phyloP scores from a whole-genome alignment of 1,139 yeast genomes.

The Wickerhamiella pararugosa region DNA sequence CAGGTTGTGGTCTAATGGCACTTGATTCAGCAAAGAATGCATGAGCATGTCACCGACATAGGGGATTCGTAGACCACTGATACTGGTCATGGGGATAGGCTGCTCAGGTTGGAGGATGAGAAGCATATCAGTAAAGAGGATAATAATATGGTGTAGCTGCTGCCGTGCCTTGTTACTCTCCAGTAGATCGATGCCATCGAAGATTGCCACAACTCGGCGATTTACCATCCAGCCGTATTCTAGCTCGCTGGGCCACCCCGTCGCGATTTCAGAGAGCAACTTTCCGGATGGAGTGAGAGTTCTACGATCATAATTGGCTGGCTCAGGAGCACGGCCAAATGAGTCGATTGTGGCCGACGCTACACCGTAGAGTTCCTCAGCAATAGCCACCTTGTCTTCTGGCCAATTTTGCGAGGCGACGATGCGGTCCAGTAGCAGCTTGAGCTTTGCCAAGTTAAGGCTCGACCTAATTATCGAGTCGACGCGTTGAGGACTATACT shows the following conservation, averaged over 20 bases:
- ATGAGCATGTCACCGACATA: constrained; percentile 65
- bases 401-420: constrained; percentile 23
- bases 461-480: constrained; percentile 61
- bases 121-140: constrained; percentile 67
- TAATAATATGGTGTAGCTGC: constrained; percentile 36
- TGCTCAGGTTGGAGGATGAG: constrained; percentile 38
- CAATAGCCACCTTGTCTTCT: constrained; percentile 22
- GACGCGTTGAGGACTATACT: constrained; percentile 42
- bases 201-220: constrained; percentile 71
- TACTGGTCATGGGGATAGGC: constrained; percentile 20
- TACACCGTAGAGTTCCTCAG: constrained; percentile 35
- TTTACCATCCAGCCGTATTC: constrained; percentile 73
- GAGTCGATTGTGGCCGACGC: constrained; percentile 62
- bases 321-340: constrained; percentile 39
- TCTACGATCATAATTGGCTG: constrained; percentile 41
- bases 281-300: constrained; percentile 88
- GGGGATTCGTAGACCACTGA: constrained; percentile 35
- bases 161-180: constrained; percentile 20
- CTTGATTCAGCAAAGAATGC: constrained; percentile 81
- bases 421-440: constrained; percentile 50
- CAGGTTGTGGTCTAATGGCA: constrained; percentile 47
- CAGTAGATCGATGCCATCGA: constrained; percentile 38
- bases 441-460: constrained; percentile 53
- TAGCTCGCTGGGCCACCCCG: constrained; percentile 73
- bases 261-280: constrained; percentile 66